Evolutionary conservation across 2,329 filamentous ascomycete genomes (phyloP).

Genomic region (Alternaria brassicae): DNA sequence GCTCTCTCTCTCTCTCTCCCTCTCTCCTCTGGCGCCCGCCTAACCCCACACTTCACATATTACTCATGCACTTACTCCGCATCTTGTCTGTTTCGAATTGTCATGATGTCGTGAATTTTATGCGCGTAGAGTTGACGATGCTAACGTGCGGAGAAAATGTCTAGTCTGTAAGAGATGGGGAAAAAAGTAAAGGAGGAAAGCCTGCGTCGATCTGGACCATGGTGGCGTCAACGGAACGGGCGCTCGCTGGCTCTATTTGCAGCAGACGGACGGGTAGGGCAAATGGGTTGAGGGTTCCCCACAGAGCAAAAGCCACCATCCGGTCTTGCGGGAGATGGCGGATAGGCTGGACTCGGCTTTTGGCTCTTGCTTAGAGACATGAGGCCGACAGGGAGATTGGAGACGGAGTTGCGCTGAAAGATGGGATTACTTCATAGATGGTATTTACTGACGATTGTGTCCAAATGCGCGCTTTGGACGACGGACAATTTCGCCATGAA

Average conservation of each 20-base stretch:
- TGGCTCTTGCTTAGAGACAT: not conserved
- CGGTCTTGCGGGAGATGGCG: slow-evolving; percentile 2
- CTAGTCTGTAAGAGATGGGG: not conserved
- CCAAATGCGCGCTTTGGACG: not conserved
- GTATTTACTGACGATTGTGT: not conserved
- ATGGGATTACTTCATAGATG: not conserved
- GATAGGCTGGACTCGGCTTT: not conserved
- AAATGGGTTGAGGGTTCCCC: not conserved
- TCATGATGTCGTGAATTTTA: not conserved
- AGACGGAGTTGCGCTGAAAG: too few relatives aligned
- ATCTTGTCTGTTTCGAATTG: not conserved
- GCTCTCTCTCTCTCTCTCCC: not conserved
- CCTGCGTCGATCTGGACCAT: not conserved
- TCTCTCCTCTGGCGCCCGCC: not conserved
- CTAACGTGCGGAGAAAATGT: not conserved
- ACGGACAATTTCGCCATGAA: not conserved
- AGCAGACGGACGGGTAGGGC: not conserved
- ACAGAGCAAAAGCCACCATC: slow-evolving; percentile 1
- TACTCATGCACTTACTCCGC: not conserved
- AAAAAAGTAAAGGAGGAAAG: not conserved
- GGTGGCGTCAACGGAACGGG: not conserved
- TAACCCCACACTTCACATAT: slow-evolving; percentile 1
- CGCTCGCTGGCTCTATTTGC: not conserved
- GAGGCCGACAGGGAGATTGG: not conserved
- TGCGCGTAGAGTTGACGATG: not conserved